Conservation (phyloP, 108 stramenopile species). For the Cyclotella kingstonii region DNA sequence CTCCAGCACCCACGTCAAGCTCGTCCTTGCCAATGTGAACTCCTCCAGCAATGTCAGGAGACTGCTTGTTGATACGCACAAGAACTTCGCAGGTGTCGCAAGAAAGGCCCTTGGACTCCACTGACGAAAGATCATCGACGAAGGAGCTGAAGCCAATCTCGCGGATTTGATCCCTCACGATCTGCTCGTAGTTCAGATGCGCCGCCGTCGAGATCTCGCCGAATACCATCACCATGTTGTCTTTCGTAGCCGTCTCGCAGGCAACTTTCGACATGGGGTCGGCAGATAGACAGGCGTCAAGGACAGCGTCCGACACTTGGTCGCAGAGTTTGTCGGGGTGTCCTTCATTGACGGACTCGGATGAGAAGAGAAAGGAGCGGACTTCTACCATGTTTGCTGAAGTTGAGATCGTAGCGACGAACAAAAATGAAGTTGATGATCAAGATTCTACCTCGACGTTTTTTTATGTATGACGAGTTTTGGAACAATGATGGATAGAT, state of each 20-base stretch:
- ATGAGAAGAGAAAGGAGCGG: conserved; percentile 87
- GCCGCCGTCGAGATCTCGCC: conserved; percentile 97
- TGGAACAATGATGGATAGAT: no score
- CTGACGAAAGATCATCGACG: conserved; percentile 70
- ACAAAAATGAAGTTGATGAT: no score
- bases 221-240: conserved; percentile 99
- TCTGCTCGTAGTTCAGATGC: conserved; percentile 96
- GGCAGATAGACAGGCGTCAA: conserved; percentile 93
- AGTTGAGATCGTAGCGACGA: neutral
- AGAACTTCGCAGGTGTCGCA: conserved; percentile 96
- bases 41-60: conserved; percentile 96
- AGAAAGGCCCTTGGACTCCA: conserved; percentile 91
- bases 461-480: no score
- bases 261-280: conserved; percentile 96
- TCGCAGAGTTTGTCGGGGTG: conserved; percentile 97
- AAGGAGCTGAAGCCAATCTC: conserved; percentile 96
- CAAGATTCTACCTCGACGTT: no score
- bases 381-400: conserved; percentile 55
- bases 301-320: conserved; percentile 96
- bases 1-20: conserved; percentile 95
- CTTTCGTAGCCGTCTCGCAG: conserved; percentile 98
- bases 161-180: conserved; percentile 93
- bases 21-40: conserved; percentile 94
- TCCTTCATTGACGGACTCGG: conserved; percentile 96
- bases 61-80: conserved; percentile 97